Evolutionary conservation across 495 filamentous ascomycete species (phyloP).

Genomic region (Penicillium soppii): DNA sequence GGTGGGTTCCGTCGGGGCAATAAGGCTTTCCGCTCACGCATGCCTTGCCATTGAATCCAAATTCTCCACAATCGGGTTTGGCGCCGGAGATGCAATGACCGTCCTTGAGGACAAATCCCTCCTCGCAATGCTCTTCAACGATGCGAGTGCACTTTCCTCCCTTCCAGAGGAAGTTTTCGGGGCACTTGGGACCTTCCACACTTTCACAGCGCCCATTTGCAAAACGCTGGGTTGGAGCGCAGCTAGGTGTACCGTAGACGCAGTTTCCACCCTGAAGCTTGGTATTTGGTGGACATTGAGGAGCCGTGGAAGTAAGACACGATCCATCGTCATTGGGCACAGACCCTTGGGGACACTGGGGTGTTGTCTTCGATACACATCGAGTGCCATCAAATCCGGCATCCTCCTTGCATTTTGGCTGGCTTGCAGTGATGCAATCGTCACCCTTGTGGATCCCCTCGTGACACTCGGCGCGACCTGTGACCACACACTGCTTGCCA

Average conservation of each 20-base stretch:
- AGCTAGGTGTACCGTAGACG: background rate
- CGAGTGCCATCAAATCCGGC: conserved; percentile 4
- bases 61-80: conserved; percentile 2
- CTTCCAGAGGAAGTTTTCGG: conserved; percentile 1
- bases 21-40: background rate
- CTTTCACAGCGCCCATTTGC: background rate
- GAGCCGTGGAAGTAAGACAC: background rate
- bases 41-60: conserved; percentile 3
- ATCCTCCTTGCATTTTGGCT: background rate
- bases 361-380: conserved; percentile 6
- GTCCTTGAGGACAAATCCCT: background rate
- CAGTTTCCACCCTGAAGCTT: conserved; percentile 1
- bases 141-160: background rate
- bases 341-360: background rate
- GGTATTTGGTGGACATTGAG: background rate
- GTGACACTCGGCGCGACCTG: background rate
- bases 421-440: background rate
- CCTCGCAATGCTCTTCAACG: conserved; percentile 3
- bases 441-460: conserved; percentile 3
- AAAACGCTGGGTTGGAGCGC: background rate
- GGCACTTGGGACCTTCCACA: background rate
- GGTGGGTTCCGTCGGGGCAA: conserved; percentile 1
- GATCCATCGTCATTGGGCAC: conserved; percentile 1
- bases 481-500: conserved; percentile 4
- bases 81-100: conserved; percentile 4